phyloP scores from a whole-genome alignment of 2,329 filamentous ascomycete genomes.

The Hypoxylon sp. region DNA sequence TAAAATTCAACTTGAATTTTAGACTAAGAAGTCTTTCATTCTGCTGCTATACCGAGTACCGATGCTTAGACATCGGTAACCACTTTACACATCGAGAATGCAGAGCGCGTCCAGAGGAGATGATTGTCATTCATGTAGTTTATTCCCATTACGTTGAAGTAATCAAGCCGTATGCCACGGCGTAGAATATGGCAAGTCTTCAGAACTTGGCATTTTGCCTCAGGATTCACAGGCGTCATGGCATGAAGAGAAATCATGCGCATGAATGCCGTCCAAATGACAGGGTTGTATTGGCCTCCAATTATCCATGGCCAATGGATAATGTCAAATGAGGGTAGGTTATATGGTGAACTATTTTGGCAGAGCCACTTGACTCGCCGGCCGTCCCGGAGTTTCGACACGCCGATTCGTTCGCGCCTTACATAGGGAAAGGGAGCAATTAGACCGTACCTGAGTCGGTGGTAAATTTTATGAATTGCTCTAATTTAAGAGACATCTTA shows the following conservation, averaged over 20 bases:
- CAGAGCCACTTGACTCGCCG: conserved; percentile 25
- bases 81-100: not conserved
- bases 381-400: not conserved
- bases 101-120: not conserved
- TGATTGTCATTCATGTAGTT: not conserved
- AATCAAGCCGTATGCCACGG: not conserved
- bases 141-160: not conserved
- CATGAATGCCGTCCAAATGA: too few species aligned
- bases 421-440: conserved; percentile 5
- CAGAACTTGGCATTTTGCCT: not conserved
- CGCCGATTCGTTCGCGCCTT: not conserved
- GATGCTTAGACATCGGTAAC: not conserved
- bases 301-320: not conserved
- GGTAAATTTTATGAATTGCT: conserved; percentile 62
- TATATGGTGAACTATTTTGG: conserved; percentile 2
- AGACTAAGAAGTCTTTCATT: not conserved
- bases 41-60: not conserved
- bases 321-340: not conserved
- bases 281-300: too few species aligned
- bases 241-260: not conserved
- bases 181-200: not conserved
- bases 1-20: too few species aligned
- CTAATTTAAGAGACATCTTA: conserved; percentile 51
- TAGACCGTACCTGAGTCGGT: conserved; percentile 61
- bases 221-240: not conserved